These are phyloP conservation scores for Kluyveromyces siamensis DNA, from an alignment of 805 yeast species.

Conservation along the genomic window DNA sequence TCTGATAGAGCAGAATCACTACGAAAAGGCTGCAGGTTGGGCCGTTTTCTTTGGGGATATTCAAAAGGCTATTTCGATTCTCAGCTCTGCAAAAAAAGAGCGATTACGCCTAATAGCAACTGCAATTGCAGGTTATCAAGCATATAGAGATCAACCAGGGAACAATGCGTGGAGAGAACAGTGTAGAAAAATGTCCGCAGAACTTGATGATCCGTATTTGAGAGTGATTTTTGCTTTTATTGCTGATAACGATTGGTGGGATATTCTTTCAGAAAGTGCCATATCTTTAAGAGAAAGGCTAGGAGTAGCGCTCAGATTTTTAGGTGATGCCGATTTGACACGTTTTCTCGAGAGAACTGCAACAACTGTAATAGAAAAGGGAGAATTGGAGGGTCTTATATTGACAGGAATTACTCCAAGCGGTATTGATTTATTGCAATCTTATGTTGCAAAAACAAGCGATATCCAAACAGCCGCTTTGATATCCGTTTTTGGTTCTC, in stretches of 20 bases:
- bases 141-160: conserved; percentile 29
- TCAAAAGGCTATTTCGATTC: conserved; percentile 66
- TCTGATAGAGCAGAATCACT: conserved; percentile 48
- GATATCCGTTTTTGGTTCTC: conserved; percentile 72
- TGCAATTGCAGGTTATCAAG: conserved; percentile 82
- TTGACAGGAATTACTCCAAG: conserved; percentile 86
- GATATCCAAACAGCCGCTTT: conserved; percentile 90
- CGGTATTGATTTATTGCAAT: conserved; percentile 73
- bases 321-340: conserved; percentile 70
- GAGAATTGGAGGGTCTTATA: conserved; percentile 86
- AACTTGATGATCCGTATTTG: conserved; percentile 78
- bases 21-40: conserved; percentile 95
- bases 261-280: conserved; percentile 81
- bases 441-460: conserved; percentile 78
- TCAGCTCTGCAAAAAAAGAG: conserved; percentile 65
- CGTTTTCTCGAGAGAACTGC: conserved; percentile 64
- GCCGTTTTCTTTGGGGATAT: conserved; percentile 92
- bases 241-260: conserved; percentile 95
- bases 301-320: conserved; percentile 82
- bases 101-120: conserved; percentile 74
- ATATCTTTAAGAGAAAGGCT: conserved; percentile 80
- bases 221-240: conserved; percentile 89
- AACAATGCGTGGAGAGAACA: conserved; percentile 90
- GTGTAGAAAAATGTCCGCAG: conserved; percentile 81
- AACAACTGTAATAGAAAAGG: conserved; percentile 59